Evolutionary conservation across 1,284 basidiomycete genomes (phyloP).

Genomic region (Amylostereum chailletii): DNA sequence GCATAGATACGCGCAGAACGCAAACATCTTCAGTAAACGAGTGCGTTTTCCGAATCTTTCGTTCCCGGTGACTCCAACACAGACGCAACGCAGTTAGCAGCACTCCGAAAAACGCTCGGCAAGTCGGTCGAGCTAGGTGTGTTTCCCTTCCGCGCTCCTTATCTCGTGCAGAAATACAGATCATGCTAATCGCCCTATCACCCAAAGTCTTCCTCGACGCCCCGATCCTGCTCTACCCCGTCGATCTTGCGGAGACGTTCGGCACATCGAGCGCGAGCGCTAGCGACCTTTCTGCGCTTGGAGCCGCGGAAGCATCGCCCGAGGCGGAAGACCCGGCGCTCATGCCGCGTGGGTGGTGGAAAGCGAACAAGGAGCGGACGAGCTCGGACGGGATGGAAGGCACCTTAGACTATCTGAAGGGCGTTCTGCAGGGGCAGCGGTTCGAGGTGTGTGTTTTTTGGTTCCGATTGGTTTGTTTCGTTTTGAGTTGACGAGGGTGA

Average conservation of each 20-base stretch:
- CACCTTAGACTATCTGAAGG: constrained; percentile 34
- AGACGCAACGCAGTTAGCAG: constrained; percentile 46
- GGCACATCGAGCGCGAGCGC: constrained; percentile 19
- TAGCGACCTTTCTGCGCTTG: constrained; percentile 35
- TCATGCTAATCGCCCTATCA: not conserved
- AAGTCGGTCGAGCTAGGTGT: constrained; percentile 66
- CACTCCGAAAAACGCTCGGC: constrained; percentile 61
- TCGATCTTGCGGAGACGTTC: constrained; percentile 46
- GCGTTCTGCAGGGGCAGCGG: constrained; percentile 37
- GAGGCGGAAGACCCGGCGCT: constrained; percentile 49
- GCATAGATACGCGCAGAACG: constrained; percentile 75
- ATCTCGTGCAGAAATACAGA: too few species aligned
- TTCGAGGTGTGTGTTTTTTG: constrained; percentile 35
- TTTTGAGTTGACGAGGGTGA: not conserved
- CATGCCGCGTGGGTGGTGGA: constrained; percentile 79
- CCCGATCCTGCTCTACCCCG: constrained; percentile 65
- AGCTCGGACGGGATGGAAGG: constrained; percentile 54
- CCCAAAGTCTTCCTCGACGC: constrained; percentile 72
- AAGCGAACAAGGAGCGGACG: constrained; percentile 38
- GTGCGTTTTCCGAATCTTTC: constrained; percentile 32
- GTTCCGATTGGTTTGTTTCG: not conserved
- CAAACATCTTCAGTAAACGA: constrained; percentile 70
- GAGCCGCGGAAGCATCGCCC: constrained; percentile 43
- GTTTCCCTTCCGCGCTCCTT: constrained; percentile 8
- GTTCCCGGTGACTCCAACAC: constrained; percentile 10